Conservation (phyloP, 345 rosid species). For the Salix koriyanagi region DNA sequence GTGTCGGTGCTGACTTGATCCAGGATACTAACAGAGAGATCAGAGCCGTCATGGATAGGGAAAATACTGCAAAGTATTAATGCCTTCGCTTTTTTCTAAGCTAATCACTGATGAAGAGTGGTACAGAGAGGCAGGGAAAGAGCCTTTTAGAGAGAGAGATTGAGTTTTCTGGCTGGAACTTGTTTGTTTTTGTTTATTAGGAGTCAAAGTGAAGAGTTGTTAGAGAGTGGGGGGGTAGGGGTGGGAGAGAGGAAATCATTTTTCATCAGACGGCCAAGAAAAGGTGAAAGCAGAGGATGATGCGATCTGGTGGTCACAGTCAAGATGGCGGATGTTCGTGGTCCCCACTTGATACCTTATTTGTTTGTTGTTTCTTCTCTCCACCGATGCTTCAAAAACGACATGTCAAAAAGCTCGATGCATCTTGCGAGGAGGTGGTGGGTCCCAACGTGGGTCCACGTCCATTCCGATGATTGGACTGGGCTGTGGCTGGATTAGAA, state of each 20-base stretch:
- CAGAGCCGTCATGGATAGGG: neutral
- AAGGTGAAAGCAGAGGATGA: neutral
- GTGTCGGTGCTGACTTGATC: conserved; percentile 32
- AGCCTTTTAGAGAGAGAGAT: neutral
- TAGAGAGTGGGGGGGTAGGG: conserved; percentile 13
- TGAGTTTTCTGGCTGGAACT: conserved; percentile 8
- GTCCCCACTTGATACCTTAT: conserved; percentile 21
- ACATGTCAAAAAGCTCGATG: neutral
- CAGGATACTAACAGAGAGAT: conserved; percentile 10
- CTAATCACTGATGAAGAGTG: neutral
- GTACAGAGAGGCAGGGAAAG: neutral
- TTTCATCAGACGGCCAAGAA: conserved; percentile 42
- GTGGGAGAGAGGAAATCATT: conserved; percentile 11
- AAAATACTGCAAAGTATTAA: neutral
- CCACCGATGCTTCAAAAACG: neutral
- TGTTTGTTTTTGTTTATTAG: neutral
- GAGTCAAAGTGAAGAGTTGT: conserved; percentile 9
- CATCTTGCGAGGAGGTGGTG: neutral
- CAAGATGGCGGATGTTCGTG: conserved; percentile 31
- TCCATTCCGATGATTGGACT: no score
- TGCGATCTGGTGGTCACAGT: conserved; percentile 21
- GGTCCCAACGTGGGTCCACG: neutral
- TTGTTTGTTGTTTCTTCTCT: neutral
- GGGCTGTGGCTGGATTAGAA: no score
- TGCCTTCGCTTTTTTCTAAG: neutral